Base-by-base conservation (phyloP, 768 basidiomycete genomes). In the Suillus tomentosus region DNA sequence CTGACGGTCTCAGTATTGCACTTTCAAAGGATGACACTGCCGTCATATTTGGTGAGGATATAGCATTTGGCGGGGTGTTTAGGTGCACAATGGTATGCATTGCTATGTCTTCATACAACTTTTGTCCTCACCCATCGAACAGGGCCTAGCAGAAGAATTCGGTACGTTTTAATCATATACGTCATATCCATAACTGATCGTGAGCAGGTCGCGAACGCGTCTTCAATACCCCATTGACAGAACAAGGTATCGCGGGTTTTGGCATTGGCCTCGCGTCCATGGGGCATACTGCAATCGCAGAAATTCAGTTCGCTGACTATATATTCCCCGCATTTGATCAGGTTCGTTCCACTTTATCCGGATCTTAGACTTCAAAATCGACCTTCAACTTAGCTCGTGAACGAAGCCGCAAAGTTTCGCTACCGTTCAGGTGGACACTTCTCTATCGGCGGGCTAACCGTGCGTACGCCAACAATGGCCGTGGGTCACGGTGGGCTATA, bases 241-340 rank as follows among this genome's bases (percentile, higher is more conserved):
- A 95, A 70, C 94, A 95, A 76, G 95, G 95, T 10, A 96, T 98
- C 63, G 95, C 92, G 39, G 95, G 95, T 17, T 97, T 97, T 71
- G 96, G 92, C 3, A 92, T 97, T 56, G 95, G 96, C 15, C 76
- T 96, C 64, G 94, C 96, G 0, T 79, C 89, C 11, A 96, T 97
- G 90, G 95, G 95, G 1, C 95, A 95, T 65, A 94, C 92, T 3
- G 93, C 95, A 4, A 95, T 98, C 62, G 95, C 94, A 43, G 95
- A 98, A 76, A 93, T 97, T 64, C 91, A 94, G 71, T 95, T 95
- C 65, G 86, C 89, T 3, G 92, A 95, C 72, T 95, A 96, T 73
- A 96, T 96, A 65, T 96, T 82, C 72, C 95, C 95, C 13, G 95
- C 95, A 0, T 98, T 98, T 72, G 95, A 97, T 72, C 95, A 96